Conservation (phyloP, 1,284 basidiomycete species). For the Trametes hirsuta region DNA sequence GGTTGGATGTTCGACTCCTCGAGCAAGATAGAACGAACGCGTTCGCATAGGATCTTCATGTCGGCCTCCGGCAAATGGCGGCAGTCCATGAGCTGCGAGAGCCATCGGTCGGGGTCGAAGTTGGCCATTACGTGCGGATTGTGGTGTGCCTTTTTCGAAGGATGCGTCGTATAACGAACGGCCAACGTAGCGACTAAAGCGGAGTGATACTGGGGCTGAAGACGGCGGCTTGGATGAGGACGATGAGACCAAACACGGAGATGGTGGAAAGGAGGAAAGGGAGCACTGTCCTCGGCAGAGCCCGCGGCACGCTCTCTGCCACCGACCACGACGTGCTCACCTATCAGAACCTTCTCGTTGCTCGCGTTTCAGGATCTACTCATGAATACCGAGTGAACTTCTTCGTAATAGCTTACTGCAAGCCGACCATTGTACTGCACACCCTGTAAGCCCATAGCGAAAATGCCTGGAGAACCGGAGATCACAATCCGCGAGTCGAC, state of each 20-base stretch:
- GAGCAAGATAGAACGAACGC: constrained; percentile 83
- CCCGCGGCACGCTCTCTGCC: constrained; percentile 1
- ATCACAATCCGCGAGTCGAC: constrained; percentile 18
- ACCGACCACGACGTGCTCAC: constrained; percentile 1
- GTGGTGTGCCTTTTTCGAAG: not conserved
- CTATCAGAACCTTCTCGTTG: not conserved
- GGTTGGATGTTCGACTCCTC: constrained; percentile 97
- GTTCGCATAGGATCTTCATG: constrained; percentile 89
- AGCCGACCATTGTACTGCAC: not conserved
- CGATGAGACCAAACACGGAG: not conserved
- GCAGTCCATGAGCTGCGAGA: constrained; percentile 81
- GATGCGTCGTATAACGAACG: not conserved
- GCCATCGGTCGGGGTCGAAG: constrained; percentile 73
- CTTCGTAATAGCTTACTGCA: not conserved
- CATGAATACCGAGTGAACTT: not conserved
- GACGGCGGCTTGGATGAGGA: no score
- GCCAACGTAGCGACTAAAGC: not conserved
- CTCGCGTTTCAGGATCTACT: not conserved
- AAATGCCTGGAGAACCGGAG: constrained; percentile 19
- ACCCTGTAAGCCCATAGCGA: not conserved
- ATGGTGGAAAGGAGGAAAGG: not conserved
- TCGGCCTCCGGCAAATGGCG: constrained; percentile 88
- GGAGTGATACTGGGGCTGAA: no score
- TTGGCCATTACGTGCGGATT: constrained; percentile 33
- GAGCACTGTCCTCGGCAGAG: not conserved